Percentiles rank a stretch among this genome's conserved stretches.
These are phyloP conservation scores for Monsonia emarginata DNA, from an alignment of 441 rosid species.

Conservation along the genomic window DNA sequence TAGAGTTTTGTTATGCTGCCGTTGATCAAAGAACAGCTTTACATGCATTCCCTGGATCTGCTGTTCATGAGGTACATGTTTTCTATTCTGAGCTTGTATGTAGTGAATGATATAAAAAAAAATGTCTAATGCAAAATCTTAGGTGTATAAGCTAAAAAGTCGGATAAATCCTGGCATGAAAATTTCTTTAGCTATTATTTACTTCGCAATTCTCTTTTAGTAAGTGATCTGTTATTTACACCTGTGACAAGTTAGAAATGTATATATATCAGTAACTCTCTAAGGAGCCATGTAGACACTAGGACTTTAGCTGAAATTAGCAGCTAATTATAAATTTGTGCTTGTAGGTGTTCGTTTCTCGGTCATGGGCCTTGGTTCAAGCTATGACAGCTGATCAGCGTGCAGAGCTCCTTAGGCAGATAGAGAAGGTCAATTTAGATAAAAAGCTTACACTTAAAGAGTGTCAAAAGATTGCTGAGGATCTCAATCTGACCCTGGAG, in stretches of 20 bases:
- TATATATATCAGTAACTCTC: not conserved
- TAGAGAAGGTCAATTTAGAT: constrained; percentile 32
- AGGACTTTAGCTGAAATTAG: not conserved
- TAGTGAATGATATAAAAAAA: not conserved
- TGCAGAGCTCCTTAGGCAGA: constrained; percentile 46
- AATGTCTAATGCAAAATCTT: not conserved
- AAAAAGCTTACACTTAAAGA: constrained; percentile 60
- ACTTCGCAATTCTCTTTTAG: not conserved
- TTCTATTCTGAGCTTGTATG: constrained; percentile 13
- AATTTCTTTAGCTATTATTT: not conserved
- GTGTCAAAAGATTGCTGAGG: constrained; percentile 74
- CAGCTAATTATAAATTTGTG: constrained; percentile 14
- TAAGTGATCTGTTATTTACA: not conserved
- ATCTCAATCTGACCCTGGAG: constrained; percentile 70
- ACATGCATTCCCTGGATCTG: constrained; percentile 90
- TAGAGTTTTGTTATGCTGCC: constrained; percentile 94
- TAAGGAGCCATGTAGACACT: constrained; percentile 1
- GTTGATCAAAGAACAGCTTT: constrained; percentile 74
- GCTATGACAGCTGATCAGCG: constrained; percentile 84
- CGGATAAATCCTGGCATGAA: not conserved
- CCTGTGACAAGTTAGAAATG: not conserved
- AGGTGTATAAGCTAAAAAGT: not conserved
- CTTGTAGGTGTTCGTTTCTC: constrained; percentile 59
- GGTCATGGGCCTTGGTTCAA: constrained; percentile 67
- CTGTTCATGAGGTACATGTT: constrained; percentile 67